Base-by-base conservation (phyloP, 257 asterid species). In the Orobanche coerulescens region DNA sequence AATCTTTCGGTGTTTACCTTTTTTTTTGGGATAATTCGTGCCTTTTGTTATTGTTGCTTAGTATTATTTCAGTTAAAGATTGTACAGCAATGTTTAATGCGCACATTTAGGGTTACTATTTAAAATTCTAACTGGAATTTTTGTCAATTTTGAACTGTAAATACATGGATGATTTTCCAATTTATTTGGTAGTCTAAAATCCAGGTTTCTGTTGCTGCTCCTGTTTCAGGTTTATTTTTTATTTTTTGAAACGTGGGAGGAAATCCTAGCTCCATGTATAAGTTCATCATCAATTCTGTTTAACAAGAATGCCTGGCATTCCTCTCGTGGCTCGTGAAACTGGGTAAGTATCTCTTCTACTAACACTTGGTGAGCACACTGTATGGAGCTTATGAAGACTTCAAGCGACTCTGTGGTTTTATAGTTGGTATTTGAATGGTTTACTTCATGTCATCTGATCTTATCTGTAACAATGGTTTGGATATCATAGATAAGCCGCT, bases 311-410 rank as follows among this genome's bases (percentile, higher is more conserved):
- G 94, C 94, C 95, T 37, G 95, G 95, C 76, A 84, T 89, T 75
- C 97, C 94, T 67, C 85, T 89, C 61, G 94, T 84, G 70, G 83
- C 86, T 47, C 90, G 92, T 72, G 94, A 84, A 81, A 78, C 92
- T 73, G 77, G 83, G 95, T 86, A 79, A 77, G 96, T 71, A 67
- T 66, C 71, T 54, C 37, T 53, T 49, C 50, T 6, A 42, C 19
- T 30, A 15, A 30, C 9, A 12, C 33, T 13, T 6, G 0, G 9
- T 5, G 22, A 10, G 1, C 8, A 15, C 40, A 31, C 39, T n/a
- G 30, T 47, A 25, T 60, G 19, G 9, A 22, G 30, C 16, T 19
- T 23, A 49, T 39, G 16, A 31, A 53, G 37, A 33, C 71, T 48
- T 52, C 26, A 13, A 24, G 26, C 18, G n/a, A 22, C 24, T 52